Conservation (phyloP, 768 basidiomycete species). For the Collybiopsis confluens region DNA sequence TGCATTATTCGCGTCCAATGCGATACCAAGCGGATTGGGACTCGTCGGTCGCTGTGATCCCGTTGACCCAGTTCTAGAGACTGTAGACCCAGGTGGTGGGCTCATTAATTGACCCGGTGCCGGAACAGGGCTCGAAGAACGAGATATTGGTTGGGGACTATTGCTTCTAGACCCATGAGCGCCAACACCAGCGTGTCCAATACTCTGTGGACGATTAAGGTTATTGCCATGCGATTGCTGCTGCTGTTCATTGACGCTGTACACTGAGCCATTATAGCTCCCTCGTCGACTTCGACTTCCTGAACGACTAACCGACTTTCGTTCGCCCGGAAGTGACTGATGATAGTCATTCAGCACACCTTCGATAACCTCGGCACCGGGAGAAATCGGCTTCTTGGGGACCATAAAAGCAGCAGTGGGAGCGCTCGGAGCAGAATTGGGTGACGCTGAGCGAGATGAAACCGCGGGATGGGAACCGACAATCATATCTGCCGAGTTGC, state of each 20-base stretch:
- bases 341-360: slow-evolving; percentile 75
- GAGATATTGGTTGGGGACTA: slow-evolving; percentile 55
- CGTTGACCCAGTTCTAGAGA: slow-evolving; percentile 22
- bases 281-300: slow-evolving; percentile 41
- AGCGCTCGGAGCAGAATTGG: slow-evolving; percentile 37
- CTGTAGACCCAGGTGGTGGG: slow-evolving; percentile 9
- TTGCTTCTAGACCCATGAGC: slow-evolving; percentile 62
- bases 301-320: slow-evolving; percentile 52
- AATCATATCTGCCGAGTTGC: slow-evolving; percentile 69
- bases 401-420: slow-evolving; percentile 77
- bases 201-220: slow-evolving; percentile 48
- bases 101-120: slow-evolving; percentile 14
- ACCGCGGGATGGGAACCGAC: slow-evolving; percentile 69
- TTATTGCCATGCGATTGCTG: slow-evolving; percentile 32
- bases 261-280: slow-evolving; percentile 29
- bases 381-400: slow-evolving; percentile 44
- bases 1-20: slow-evolving; percentile 67
- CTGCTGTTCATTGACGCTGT: slow-evolving; percentile 23
- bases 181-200: slow-evolving; percentile 77
- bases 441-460: slow-evolving; percentile 67
- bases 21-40: slow-evolving; percentile 78
- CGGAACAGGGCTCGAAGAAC: slow-evolving; percentile 12
- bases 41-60: slow-evolving; percentile 54
- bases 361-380: slow-evolving; percentile 52
- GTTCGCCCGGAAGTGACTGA: slow-evolving; percentile 85